These are phyloP conservation scores for Candida argentea DNA, from an alignment of 805 yeast genomes.

Conservation along the genomic window DNA sequence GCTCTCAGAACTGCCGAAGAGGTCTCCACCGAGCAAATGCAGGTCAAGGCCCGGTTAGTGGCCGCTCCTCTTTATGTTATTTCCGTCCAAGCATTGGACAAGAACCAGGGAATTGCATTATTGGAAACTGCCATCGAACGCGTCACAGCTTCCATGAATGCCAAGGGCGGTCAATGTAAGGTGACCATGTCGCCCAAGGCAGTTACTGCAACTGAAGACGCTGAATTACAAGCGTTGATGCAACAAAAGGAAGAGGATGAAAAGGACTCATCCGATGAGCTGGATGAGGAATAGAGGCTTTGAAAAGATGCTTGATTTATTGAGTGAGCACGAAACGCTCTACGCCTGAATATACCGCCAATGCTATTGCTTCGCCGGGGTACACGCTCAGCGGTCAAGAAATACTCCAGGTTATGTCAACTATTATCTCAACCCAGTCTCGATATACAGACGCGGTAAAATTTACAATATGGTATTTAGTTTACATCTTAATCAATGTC, in stretches of 20 bases:
- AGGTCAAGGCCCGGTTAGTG: slow-evolving; percentile 86
- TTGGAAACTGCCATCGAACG: slow-evolving; percentile 72
- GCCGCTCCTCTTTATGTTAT: slow-evolving; percentile 96
- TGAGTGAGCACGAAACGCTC: too few species aligned
- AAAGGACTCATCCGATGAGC: slow-evolving; percentile 75
- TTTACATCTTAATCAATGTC: not conserved
- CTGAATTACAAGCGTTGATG: slow-evolving; percentile 90
- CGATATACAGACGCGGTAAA: not conserved
- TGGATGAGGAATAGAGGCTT: slow-evolving; percentile 29
- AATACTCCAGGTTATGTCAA: too few species aligned
- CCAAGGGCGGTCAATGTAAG: slow-evolving; percentile 77
- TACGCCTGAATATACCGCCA: too few species aligned
- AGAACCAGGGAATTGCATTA: slow-evolving; percentile 74
- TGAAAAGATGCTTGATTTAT: too few species aligned
- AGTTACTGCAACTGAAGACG: slow-evolving; percentile 96
- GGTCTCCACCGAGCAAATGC: slow-evolving; percentile 72
- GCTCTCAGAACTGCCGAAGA: slow-evolving; percentile 85
- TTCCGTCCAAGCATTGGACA: slow-evolving; percentile 87
- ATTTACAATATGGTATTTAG: not conserved
- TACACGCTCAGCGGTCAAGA: too few species aligned
- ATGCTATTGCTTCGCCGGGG: too few species aligned
- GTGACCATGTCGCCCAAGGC: slow-evolving; percentile 98
- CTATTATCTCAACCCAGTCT: too few species aligned
- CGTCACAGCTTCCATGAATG: slow-evolving; percentile 59
- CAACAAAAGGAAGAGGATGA: slow-evolving; percentile 89